These are phyloP conservation scores for Rubia tinctorum DNA, from an alignment of 305 asterid species.

Conservation along the genomic window DNA sequence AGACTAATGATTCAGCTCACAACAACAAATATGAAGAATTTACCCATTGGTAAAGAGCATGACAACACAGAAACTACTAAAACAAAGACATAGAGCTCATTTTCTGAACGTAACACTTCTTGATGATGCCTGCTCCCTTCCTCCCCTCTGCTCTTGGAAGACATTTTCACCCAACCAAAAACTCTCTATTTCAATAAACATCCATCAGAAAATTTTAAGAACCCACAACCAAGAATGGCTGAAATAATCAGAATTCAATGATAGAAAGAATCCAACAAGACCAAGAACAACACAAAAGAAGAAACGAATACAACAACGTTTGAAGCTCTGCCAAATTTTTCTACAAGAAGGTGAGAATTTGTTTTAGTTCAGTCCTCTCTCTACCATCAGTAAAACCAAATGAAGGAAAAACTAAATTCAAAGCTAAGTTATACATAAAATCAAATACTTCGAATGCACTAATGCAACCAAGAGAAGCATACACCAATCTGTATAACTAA, in stretches of 20 bases:
- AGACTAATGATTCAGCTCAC: neutral
- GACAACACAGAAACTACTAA: slow-evolving; percentile 69
- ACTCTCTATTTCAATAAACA: neutral
- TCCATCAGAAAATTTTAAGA: slow-evolving; percentile 16
- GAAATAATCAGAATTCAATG: slow-evolving; percentile 17
- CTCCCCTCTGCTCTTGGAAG: slow-evolving; percentile 64
- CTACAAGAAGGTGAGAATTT: too few relatives aligned
- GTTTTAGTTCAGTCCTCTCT: too few relatives aligned
- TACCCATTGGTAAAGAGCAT: slow-evolving; percentile 80
- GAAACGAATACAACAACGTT: neutral
- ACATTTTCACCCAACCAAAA: slow-evolving; percentile 22
- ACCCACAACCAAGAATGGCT: slow-evolving; percentile 10
- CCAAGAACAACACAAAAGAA: slow-evolving; percentile 7
- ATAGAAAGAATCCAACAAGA: neutral
- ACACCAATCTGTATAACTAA: too few relatives aligned
- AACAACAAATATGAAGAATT: neutral
- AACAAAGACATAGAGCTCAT: slow-evolving; percentile 75
- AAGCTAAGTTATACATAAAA: too few relatives aligned
- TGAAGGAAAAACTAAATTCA: too few relatives aligned
- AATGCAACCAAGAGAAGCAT: too few relatives aligned
- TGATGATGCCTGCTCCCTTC: slow-evolving; percentile 39
- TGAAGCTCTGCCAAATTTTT: neutral
- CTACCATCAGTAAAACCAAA: too few relatives aligned
- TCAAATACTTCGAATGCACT: too few relatives aligned
- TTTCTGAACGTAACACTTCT: slow-evolving; percentile 45